These are phyloP conservation scores for Paramecium tetraurelia DNA, from an alignment of 73 alveolate genomes.

Conservation along the genomic window DNA sequence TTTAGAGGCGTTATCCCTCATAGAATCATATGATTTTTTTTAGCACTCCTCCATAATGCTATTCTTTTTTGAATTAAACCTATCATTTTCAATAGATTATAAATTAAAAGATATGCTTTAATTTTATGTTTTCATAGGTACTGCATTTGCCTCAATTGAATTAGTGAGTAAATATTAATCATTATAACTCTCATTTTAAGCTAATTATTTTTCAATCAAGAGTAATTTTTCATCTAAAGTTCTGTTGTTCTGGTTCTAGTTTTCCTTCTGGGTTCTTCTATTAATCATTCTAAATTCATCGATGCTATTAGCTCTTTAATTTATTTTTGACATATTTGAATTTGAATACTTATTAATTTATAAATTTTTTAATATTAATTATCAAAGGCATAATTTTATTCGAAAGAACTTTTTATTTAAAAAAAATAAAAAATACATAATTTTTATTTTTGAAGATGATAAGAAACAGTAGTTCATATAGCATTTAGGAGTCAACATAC, in stretches of 20 bases:
- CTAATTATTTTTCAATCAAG: background rate
- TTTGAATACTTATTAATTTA: background rate
- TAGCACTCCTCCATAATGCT: background rate
- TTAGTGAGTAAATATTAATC: background rate
- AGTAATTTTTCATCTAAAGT: background rate
- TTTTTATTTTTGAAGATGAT: background rate
- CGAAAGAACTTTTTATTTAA: background rate
- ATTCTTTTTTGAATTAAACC: background rate
- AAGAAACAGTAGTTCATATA: background rate
- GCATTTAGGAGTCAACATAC: background rate
- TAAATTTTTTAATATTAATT: background rate
- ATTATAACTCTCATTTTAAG: slow-evolving; percentile 8
- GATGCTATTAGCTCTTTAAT: background rate
- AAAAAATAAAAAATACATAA: background rate
- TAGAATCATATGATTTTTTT: background rate
- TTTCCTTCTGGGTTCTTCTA: background rate
- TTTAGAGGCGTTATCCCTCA: background rate
- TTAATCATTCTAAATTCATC: slow-evolving; percentile 5
- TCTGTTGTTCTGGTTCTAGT: background rate
- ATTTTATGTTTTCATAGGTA: background rate
- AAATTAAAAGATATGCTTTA: slow-evolving; percentile 6
- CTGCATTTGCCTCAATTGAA: background rate
- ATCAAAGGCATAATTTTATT: background rate
- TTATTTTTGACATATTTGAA: slow-evolving; percentile 9
- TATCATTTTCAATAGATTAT: background rate